These are phyloP conservation scores for Kodamaea alishanica DNA, from an alignment of 1,139 yeast genomes.

Conservation along the genomic window DNA sequence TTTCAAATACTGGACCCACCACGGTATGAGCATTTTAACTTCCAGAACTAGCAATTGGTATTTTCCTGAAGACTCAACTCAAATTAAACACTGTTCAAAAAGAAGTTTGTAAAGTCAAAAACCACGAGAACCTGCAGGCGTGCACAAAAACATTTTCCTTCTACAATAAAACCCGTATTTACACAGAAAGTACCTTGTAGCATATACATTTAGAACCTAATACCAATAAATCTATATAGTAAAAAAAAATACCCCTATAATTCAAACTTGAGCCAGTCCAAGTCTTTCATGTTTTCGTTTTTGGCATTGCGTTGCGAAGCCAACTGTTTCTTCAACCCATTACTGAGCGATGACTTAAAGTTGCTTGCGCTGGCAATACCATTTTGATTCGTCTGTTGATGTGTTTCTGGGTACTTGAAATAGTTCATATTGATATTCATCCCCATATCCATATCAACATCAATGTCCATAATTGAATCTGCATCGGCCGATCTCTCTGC, in stretches of 20 bases:
- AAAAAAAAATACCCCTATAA: slow-evolving; percentile 17
- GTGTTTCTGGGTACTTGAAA: slow-evolving; percentile 4
- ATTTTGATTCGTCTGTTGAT: slow-evolving; percentile 7
- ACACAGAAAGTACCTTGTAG: too few relatives aligned
- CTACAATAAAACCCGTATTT: too few relatives aligned
- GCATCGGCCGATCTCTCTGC: slow-evolving; percentile 1
- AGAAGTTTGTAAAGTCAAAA: too few relatives aligned
- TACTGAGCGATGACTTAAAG: slow-evolving; percentile 23
- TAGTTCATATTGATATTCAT: slow-evolving; percentile 5
- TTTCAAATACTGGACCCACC: too few relatives aligned
- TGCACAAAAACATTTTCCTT: too few relatives aligned
- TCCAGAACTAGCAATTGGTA: too few relatives aligned
- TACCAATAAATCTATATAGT: too few relatives aligned
- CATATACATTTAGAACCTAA: too few relatives aligned
- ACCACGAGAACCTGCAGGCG: too few relatives aligned
- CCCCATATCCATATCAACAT: slow-evolving; percentile 12
- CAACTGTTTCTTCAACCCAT: slow-evolving; percentile 23
- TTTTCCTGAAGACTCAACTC: too few relatives aligned
- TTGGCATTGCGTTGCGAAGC: slow-evolving; percentile 2
- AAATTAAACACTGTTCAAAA: too few relatives aligned
- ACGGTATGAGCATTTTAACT: too few relatives aligned
- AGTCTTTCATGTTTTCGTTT: slow-evolving; percentile 20
- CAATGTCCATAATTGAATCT: slow-evolving; percentile 8
- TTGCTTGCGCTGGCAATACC: slow-evolving; percentile 8
- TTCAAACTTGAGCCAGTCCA: slow-evolving; percentile 49